These are phyloP conservation scores for Leucocoprinus birnbaumii DNA, from an alignment of 768 basidiomycete genomes.

Conservation along the genomic window DNA sequence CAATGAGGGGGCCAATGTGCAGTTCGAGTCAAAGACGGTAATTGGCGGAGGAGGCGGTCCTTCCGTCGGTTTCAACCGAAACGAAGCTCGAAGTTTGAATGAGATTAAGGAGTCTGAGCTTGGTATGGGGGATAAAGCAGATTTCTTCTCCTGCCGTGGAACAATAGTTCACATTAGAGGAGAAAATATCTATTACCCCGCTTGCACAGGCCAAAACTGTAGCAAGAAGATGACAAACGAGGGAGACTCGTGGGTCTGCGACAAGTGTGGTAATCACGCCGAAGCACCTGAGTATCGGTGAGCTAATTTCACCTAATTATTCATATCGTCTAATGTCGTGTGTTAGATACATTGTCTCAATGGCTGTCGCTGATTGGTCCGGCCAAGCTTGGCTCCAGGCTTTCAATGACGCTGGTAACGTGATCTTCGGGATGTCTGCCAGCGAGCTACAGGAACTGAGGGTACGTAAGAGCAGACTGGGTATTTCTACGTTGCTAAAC, in stretches of 20 bases:
- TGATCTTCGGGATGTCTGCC: conserved; percentile 74
- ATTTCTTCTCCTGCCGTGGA: conserved; percentile 78
- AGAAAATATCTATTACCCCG: conserved; percentile 84
- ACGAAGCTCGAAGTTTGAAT: conserved; percentile 67
- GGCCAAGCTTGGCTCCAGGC: conserved; percentile 91
- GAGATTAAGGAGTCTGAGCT: conserved; percentile 74
- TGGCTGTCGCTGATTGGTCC: conserved; percentile 89
- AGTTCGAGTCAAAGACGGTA: conserved; percentile 70
- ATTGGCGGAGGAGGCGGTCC: conserved; percentile 23
- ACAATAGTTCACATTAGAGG: conserved; percentile 86
- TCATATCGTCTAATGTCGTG: neutral
- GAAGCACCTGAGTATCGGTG: conserved; percentile 79
- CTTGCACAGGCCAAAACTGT: conserved; percentile 77
- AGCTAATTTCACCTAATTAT: conserved; percentile 17
- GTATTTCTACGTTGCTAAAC: neutral
- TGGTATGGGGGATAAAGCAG: conserved; percentile 72
- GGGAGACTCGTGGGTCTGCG: conserved; percentile 82
- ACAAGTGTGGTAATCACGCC: conserved; percentile 81
- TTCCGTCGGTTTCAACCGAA: conserved; percentile 52
- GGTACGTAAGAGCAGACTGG: conserved; percentile 32
- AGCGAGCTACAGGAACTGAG: conserved; percentile 75
- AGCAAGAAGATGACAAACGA: conserved; percentile 85
- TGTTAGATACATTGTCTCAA: conserved; percentile 71
- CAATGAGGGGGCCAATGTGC: conserved; percentile 51
- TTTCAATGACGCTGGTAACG: conserved; percentile 88